These are phyloP conservation scores for Tricholoma matsutake DNA, from an alignment of 768 basidiomycete species.

Conservation along the genomic window DNA sequence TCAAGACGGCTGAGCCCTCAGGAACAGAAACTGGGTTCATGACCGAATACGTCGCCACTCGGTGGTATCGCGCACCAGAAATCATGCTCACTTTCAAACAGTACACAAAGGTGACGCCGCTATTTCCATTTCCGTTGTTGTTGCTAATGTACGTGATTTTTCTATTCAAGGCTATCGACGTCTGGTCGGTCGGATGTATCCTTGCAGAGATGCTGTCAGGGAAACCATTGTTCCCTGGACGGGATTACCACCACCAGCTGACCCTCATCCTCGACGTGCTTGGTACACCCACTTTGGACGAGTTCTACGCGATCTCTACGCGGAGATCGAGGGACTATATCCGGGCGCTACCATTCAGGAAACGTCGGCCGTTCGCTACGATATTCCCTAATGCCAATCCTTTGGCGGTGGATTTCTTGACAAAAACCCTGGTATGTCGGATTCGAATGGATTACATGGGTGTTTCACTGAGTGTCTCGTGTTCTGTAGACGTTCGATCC, in stretches of 20 bases:
- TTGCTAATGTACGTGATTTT: not conserved
- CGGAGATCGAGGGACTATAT: conserved; percentile 92
- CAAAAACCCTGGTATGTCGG: conserved; percentile 72
- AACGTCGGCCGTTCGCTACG: conserved; percentile 74
- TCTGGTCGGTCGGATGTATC: conserved; percentile 87
- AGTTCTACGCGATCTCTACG: conserved; percentile 96
- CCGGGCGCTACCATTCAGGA: conserved; percentile 90
- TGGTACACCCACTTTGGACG: conserved; percentile 95
- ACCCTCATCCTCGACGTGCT: conserved; percentile 94
- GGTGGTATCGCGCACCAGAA: conserved; percentile 99
- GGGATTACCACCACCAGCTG: conserved; percentile 95
- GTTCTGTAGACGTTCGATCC: conserved; percentile 87
- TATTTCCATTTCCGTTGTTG: conserved; percentile 22
- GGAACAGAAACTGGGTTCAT: conserved; percentile 87
- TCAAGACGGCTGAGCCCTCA: conserved; percentile 80
- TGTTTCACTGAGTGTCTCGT: conserved; percentile 1
- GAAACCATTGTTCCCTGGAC: conserved; percentile 94
- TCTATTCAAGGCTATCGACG: conserved; percentile 67
- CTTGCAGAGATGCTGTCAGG: conserved; percentile 97
- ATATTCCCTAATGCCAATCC: conserved; percentile 92
- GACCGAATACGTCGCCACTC: conserved; percentile 97
- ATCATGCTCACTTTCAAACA: conserved; percentile 99
- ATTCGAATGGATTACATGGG: not conserved
- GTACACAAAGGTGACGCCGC: conserved; percentile 74
- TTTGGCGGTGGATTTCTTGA: conserved; percentile 62